phyloP scores from a whole-genome alignment of 2,329 filamentous ascomycete species.

The Beauveria asiatica region DNA sequence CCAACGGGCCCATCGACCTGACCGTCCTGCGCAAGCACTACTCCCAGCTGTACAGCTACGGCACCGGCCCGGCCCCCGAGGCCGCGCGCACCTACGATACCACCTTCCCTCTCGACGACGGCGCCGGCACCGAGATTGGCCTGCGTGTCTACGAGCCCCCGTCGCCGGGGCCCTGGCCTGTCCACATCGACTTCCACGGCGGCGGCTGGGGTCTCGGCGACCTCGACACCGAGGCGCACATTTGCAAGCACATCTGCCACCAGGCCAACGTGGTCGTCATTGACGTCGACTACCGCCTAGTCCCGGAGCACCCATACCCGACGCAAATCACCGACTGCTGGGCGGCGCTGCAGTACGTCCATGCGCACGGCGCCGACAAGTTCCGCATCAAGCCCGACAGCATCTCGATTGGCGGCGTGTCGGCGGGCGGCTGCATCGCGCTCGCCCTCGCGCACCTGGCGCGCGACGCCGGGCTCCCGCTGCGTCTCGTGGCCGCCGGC shows the following conservation, averaged over 20 bases:
- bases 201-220: constrained; percentile 43
- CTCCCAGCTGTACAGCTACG: constrained; percentile 36
- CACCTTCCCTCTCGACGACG: constrained; percentile 24
- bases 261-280: constrained; percentile 37
- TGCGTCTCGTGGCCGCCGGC: constrained; percentile 30
- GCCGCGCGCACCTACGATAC: constrained; percentile 31
- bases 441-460: constrained; percentile 31
- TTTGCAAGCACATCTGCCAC: constrained; percentile 38
- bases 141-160: constrained; percentile 38
- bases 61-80: constrained; percentile 32
- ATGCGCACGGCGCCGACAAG: constrained; percentile 22
- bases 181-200: constrained; percentile 41
- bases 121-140: constrained; percentile 19
- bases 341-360: constrained; percentile 33
- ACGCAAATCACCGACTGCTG: constrained; percentile 40
- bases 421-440: constrained; percentile 34
- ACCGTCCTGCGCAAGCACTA: constrained; percentile 30
- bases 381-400: constrained; percentile 30
- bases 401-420: constrained; percentile 37
- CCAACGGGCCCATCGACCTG: constrained; percentile 31
- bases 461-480: constrained; percentile 28
- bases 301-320: constrained; percentile 42
- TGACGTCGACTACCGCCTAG: constrained; percentile 43
- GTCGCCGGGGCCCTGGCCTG: constrained; percentile 32
- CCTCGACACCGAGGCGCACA: constrained; percentile 39